Base-by-base conservation (phyloP, 2,329 filamentous ascomycete species). In the Cladosporium austrohemisphaericum region DNA sequence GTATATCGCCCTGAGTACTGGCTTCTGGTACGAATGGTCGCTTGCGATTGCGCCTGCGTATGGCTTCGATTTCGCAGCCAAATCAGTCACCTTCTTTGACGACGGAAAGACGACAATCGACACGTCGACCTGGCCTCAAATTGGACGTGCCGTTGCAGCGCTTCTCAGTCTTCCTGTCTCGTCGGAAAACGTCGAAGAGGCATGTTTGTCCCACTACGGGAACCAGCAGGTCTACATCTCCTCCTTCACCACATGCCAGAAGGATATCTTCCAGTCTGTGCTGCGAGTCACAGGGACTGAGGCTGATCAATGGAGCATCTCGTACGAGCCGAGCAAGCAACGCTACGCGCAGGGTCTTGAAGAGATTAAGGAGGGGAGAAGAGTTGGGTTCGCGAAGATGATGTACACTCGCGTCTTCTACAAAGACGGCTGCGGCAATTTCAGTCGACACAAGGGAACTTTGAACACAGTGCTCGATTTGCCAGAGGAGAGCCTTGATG, bases 261-360 rank as follows among this genome's bases (percentile, higher is more conserved):
- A 73, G 5, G 83, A 87, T 8, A 85, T 87, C 70, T 73, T 87
- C 48, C 75, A 77, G 28, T 76, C 75, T n/a, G 65, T 83, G 11
- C 73, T 82, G 58, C 75, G 77, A 0, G 81, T 82, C 4, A 76
- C 78, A 0, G 75, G 75, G 0, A 80, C 76, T 0, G 76, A 67
- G 1, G 77, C 83, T 32, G 66, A 63, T 0, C 82, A 86, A 57
- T 88, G 84, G 84, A 72, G 60, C 2, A 73, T 86, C 48, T 68
- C 60, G 1, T 64, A 73, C 6, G 75, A 82, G 64, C 56, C 63
- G 0, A 64, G 69, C 1, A 54, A 68, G 32, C 64, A 78, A 61
- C 72, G 81, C 18, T 79, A 73, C 54, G 62, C 68, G 43, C 69
- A 75, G 1, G 81, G 73, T 0, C 52, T 71, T 49, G 71, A 71